Evolutionary conservation across 371 early-diverging fungal species (phyloP).

Genomic region (Mycotypha africana): DNA sequence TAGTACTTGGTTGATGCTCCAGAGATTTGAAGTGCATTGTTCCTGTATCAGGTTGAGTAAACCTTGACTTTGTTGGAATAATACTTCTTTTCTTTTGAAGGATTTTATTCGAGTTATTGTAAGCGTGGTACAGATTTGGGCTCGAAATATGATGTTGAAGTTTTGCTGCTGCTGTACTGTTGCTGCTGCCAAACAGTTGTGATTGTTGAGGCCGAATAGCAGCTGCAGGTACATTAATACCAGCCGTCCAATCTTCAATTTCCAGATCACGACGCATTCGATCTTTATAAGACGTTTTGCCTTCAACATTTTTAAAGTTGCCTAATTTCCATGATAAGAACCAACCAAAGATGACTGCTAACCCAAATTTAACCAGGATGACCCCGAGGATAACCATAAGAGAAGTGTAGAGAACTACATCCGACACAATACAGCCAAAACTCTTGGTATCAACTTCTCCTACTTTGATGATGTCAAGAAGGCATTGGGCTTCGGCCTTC

Average conservation of each 20-base stretch:
- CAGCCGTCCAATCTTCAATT: conserved; percentile 54
- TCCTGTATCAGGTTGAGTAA: conserved; percentile 26
- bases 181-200: too few species aligned
- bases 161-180: conserved; percentile 22
- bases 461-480: conserved; percentile 62
- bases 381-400: conserved; percentile 54
- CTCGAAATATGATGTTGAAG: too few species aligned
- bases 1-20: conserved; percentile 11
- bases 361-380: conserved; percentile 59
- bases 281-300: conserved; percentile 28
- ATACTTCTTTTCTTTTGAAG: conserved; percentile 6
- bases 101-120: not conserved
- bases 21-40: conserved; percentile 17
- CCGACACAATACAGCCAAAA: conserved; percentile 64
- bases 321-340: conserved; percentile 43
- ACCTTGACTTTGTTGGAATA: conserved; percentile 23
- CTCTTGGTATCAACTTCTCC: conserved; percentile 75
- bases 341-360: conserved; percentile 67
- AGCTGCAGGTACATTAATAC: conserved; percentile 42
- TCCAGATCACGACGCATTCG: conserved; percentile 45
- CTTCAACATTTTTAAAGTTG: conserved; percentile 30
- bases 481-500: conserved; percentile 50
- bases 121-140: not conserved
- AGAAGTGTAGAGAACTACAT: conserved; percentile 51
- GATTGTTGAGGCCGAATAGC: conserved; percentile 15